Base-by-base conservation (phyloP, 257 asterid genomes). In the Thymus quinquecostatus region DNA sequence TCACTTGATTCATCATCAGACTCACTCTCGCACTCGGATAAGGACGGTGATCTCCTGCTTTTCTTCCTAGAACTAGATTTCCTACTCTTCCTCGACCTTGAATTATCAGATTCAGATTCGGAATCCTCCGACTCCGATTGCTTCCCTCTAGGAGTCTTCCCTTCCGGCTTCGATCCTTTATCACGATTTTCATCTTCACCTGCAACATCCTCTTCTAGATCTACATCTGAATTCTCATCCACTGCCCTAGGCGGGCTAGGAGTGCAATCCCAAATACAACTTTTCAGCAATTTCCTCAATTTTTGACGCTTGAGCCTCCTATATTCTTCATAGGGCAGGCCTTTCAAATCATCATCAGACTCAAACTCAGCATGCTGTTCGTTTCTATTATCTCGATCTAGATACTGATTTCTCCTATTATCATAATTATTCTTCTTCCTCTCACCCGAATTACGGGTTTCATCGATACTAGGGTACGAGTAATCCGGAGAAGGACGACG, bases 191-290 rank as follows among this genome's bases (percentile, higher is more conserved):
- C 85, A 6, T 79, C 84, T 29, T 72, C 88, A 47, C 4, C 77
- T 7, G 47, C 86, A 4, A 76, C 36, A 64, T 75, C 81, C 28
- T 88, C 94, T 50, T 78, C 92, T 4, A 72, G 8, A 61, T 84
- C 91, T 7, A 53, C 82, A 72, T 86, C 88, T 34, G 87, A 86
- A 4, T 80, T 79, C 4, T 78, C 88, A 64, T 79, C 70, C 10
- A 87, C 85, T 78, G 56, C 82, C 88, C 99, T 89, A 70, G 95
- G 95, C 34, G 99, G 99, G 64, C 99, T 94, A 53, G 99, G 99
- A 1, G 99, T 91, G 72, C 90, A 85, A 36, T 75, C 84, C 97
- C 97, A 94, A 34, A 94, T 75, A 74, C 89, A 76, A 59, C 60
- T 63, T 45, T 41, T 85, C 2, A 86, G 79, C 80, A 3, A 33